Evolutionary conservation across 371 early-diverging fungal genomes (phyloP).

Genomic region (Entomophthora muscae): DNA sequence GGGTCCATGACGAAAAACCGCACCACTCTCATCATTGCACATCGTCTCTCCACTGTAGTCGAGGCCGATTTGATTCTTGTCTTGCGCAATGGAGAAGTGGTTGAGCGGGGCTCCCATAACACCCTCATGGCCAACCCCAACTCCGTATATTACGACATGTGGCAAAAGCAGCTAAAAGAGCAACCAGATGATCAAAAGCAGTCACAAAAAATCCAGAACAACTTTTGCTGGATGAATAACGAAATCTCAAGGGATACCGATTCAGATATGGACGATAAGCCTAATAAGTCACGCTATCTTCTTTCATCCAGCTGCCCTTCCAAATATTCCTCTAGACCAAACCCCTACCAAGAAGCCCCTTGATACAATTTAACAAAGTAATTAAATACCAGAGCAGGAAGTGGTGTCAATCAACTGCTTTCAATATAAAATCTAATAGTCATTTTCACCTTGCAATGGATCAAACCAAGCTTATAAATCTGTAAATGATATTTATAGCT

Average conservation of each 20-base stretch:
- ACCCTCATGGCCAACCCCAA: conserved; percentile 33
- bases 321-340: too few species aligned
- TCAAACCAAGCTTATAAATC: too few species aligned
- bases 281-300: neutral
- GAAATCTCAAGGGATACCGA: neutral
- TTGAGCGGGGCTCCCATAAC: conserved; percentile 77
- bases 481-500: too few species aligned
- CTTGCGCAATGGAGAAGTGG: conserved; percentile 58
- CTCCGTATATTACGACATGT: conserved; percentile 68
- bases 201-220: neutral
- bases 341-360: too few species aligned
- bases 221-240: neutral
- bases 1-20: conserved; percentile 48
- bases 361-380: too few species aligned
- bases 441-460: too few species aligned
- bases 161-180: conserved; percentile 76
- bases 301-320: neutral
- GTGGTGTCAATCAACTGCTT: too few species aligned
- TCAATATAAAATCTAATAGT: too few species aligned
- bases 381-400: too few species aligned
- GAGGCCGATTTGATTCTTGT: conserved; percentile 61
- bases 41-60: conserved; percentile 72
- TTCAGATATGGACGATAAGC: neutral
- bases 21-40: conserved; percentile 90
- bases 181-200: neutral